Evolutionary conservation across 352 stramenopile species (phyloP), one percentile per base, ranked within the genome.

Genomic region (Ophiocytium majus): DNA sequence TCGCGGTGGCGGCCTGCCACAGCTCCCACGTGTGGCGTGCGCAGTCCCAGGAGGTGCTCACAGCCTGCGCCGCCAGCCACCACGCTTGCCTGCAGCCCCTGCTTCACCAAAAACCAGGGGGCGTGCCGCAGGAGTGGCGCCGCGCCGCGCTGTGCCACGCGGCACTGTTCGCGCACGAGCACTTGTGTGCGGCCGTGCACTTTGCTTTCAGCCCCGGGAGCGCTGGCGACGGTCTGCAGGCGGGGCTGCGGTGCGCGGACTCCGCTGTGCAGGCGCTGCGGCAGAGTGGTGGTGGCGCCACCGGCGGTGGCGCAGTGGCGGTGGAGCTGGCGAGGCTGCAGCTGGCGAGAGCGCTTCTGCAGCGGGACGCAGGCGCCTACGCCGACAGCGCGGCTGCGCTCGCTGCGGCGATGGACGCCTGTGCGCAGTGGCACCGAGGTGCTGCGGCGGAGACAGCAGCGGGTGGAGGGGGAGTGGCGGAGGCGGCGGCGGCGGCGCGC

Each of bases 101-200:
- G 33, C 31, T 88, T 34, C 84, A 63, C 31, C 37, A 50, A 63
- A 34, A 66, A 43, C 34, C 33, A 37, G 9, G 43, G 31, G 66
- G 50, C 32, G 23, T 14, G 0, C 57, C 31, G 83, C 83, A 50
- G 23, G 75, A 1, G 76, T 74, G 28, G 33, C 37, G 28, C 23
- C 5, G 76, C 76, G 43, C 34, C 5, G 33, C 76, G 76, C 76
- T 76, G 33, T n/a, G 86, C 19, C 35, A 37, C 50, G 81, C 80
- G n/a, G 84, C 84, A 1, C 81, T 37, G 80, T 83, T 88, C 33
- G 84, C 84, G 80, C 84, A 88, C 63, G 84, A 88, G 28, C 34
- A 86, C 0, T 76, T 79, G 32, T 78, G 63, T n/a, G 74, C 80
- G 17, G 23, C 76, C 9, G 71, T 75, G 33, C 78, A 78, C n/a